Conservation (phyloP, 352 stramenopile species). For the Phytophthora macrochlamydospora region DNA sequence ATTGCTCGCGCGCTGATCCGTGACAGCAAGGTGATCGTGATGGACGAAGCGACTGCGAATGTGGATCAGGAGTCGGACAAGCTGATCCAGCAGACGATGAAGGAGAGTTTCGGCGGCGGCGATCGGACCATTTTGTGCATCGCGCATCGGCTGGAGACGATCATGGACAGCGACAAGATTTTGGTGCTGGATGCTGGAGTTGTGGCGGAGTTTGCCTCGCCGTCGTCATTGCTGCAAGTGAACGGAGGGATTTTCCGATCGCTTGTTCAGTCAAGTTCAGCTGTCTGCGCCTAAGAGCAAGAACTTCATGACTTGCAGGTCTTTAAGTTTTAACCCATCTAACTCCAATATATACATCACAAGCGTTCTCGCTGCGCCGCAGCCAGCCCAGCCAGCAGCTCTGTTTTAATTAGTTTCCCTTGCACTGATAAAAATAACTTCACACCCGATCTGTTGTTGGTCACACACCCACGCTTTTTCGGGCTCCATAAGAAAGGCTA, state of each 20-base stretch:
- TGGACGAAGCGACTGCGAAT: slow-evolving; percentile 94
- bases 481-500: too few relatives aligned
- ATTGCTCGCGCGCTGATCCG: slow-evolving; percentile 94
- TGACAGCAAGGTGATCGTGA: slow-evolving; percentile 82
- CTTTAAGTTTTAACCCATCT: too few relatives aligned
- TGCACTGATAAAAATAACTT: too few relatives aligned
- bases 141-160: slow-evolving; percentile 91
- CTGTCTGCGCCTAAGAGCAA: not conserved
- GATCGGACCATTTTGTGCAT: slow-evolving; percentile 93
- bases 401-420: too few relatives aligned
- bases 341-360: too few relatives aligned
- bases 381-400: too few relatives aligned
- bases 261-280: slow-evolving; percentile 15
- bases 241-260: slow-evolving; percentile 74
- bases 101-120: slow-evolving; percentile 73
- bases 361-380: too few relatives aligned
- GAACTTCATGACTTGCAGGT: not conserved
- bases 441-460: too few relatives aligned
- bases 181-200: slow-evolving; percentile 69
- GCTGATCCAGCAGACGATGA: slow-evolving; percentile 61
- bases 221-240: not conserved
- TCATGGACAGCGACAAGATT: slow-evolving; percentile 90
- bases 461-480: too few relatives aligned
- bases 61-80: slow-evolving; percentile 77
- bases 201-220: not conserved